Evolutionary conservation across 2,329 filamentous ascomycete genomes (phyloP), one percentile per base, ranked within the genome.

Genomic region (Nemania sp.): DNA sequence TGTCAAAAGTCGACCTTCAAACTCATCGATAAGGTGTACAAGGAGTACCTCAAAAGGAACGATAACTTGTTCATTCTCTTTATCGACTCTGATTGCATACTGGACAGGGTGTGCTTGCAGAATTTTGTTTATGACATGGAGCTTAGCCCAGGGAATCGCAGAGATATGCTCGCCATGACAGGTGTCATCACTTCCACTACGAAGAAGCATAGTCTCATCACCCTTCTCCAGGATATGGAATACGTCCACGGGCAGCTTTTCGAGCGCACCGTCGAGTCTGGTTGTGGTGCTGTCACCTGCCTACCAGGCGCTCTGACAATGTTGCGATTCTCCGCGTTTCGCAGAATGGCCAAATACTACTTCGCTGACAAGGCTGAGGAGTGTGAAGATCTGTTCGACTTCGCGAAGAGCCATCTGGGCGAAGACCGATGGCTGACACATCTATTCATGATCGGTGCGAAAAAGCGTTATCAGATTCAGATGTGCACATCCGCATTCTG

Each of bases 121-220:
- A 98, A 97, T 75, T 98, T 98, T 77, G 91, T 98, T 79, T 97
- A 95, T 76, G 94, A 98, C 74, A 98, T 98, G 95, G 92, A 98
- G 76, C 81, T 98, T 62, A 97, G 94, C 75, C 94, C 94, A 0
- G 93, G 93, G 56, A 96, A 93, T 77, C 87, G 90, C 72, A 87
- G 88, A 72, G 91, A 96, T 74, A 97, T 97, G 91, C 82, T 98
- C 71, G 94, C 94, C 54, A 97, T 97, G 92, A 98, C 94, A 13
- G 94, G 94, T 34, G 91, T 98, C 71, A 98, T 98, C 72, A 98
- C 94, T 1, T 94, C 92, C 1, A 97, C 93, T 0, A 97, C 94
- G 0, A 86, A 89, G 69, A 95, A 90, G 70, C 90, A 96, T 74
- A 92, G 90, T 67, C 80, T 98, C 57, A 91, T 98, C 71, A 98